Evolutionary conservation across 2,329 filamentous ascomycete genomes (phyloP), one percentile per base, ranked within the genome.

Genomic region (Diaporthe longicolla): DNA sequence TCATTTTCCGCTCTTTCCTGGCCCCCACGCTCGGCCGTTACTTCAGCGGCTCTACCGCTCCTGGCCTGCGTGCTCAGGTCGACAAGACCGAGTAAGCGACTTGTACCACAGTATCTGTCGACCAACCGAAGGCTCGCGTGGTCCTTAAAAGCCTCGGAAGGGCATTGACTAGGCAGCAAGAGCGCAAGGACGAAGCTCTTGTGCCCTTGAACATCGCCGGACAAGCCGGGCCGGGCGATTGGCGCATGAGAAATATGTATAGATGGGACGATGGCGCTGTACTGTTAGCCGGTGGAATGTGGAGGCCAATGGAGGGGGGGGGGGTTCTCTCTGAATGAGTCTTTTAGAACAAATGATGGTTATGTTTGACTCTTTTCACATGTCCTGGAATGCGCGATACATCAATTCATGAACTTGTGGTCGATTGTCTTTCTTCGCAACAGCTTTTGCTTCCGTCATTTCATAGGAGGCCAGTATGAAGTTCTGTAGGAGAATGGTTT

Each of bases 1-100:
- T 98, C 82, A 90, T 99, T 87, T 99, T 98, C 94, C 93, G 94
- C 85, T 98, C 95, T 77, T 94, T 98, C 91, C 86, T 99, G 83
- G 92, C 94, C 83, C 97, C 97, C 80, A 91, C 97, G 81, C 93
- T 98, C 83, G 91, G 94, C 84, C 95, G 95, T 85, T 97, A 98
- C 92, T 99, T 98, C 90, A 82, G 84, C 79, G 90, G 90, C 81
- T 94, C 93, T 76, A 94, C 95, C 81, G 93, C 95, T 80, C 91
- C 94, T 83, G 94, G 95, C 87, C 93, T 98, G 81, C 94, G 95
- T 79, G 93, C 94, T 81, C 95, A 97, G 90, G 95, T 93, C 84
- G 95, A 96, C 78, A 90, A 93, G 87, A 94, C 87, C 80, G 90
- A 93, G 84, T 93, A 92, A 81, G 40, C 63, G 26, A 15, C 32